Conservation (phyloP, 148 eudicot species). For the Agrostemma githago region DNA sequence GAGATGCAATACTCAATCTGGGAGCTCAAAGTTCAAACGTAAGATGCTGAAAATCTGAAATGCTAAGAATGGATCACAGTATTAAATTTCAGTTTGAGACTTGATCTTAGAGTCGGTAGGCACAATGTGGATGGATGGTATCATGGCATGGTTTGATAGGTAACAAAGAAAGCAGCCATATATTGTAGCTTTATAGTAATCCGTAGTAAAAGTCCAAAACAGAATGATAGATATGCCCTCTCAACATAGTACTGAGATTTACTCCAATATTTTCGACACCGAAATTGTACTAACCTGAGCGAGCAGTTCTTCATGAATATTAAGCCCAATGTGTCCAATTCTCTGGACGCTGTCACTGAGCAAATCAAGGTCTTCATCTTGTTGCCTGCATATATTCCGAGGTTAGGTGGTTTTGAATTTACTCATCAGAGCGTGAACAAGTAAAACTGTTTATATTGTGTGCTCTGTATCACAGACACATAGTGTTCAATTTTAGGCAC, state of each 20-base stretch:
- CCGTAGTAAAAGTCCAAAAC: background rate
- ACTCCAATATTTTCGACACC: background rate
- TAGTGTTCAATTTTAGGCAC: background rate
- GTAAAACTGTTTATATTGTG: too few species aligned
- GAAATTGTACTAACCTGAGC: slow-evolving; percentile 55
- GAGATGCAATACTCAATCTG: background rate
- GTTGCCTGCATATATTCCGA: slow-evolving; percentile 54
- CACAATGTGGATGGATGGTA: background rate
- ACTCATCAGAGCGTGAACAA: background rate
- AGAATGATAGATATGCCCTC: background rate
- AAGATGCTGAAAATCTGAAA: background rate
- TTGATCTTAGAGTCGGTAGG: background rate
- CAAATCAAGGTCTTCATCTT: slow-evolving; percentile 93
- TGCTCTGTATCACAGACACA: too few species aligned
- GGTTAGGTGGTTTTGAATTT: background rate
- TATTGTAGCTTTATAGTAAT: background rate
- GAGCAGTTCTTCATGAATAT: slow-evolving; percentile 87
- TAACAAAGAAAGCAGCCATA: background rate
- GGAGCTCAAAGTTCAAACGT: background rate
- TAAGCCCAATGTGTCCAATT: slow-evolving; percentile 86
- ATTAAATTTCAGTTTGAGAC: background rate
- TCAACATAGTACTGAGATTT: background rate
- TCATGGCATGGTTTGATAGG: background rate
- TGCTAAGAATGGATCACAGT: background rate
- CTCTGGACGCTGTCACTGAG: slow-evolving; percentile 83